These are phyloP conservation scores for Aspergillus piperis DNA, from an alignment of 2,329 filamentous ascomycete species.

Conservation along the genomic window DNA sequence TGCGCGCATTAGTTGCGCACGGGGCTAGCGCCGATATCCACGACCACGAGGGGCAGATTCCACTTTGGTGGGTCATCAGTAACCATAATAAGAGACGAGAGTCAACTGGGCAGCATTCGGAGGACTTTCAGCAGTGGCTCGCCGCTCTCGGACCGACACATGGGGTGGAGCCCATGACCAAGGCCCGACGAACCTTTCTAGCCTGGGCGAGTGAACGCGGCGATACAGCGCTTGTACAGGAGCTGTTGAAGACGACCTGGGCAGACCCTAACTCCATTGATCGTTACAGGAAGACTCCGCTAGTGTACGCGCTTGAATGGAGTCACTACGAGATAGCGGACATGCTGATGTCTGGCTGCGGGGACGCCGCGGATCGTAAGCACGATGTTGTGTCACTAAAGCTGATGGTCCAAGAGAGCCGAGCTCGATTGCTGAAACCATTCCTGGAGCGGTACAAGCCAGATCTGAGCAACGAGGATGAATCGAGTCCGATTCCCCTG, in stretches of 20 bases:
- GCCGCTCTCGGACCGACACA: slow-evolving; percentile 7
- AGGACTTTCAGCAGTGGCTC: slow-evolving; percentile 14
- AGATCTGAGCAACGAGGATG: slow-evolving; percentile 12
- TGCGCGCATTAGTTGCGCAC: slow-evolving; percentile 1
- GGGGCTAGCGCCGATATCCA: slow-evolving; percentile 16
- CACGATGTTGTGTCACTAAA: slow-evolving; percentile 16
- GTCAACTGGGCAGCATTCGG: neutral
- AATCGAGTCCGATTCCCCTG: slow-evolving; percentile 13
- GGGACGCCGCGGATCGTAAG: neutral
- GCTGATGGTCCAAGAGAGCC: slow-evolving; percentile 17
- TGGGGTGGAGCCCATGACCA: slow-evolving; percentile 17
- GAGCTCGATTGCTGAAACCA: slow-evolving; percentile 15
- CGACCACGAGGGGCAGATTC: slow-evolving; percentile 17
- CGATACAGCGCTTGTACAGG: slow-evolving; percentile 9
- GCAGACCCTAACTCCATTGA: slow-evolving; percentile 19
- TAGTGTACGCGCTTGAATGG: slow-evolving; percentile 20
- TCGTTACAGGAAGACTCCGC: slow-evolving; percentile 18
- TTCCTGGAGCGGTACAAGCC: slow-evolving; percentile 18
- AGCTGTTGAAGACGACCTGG: slow-evolving; percentile 16
- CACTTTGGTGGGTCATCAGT: slow-evolving; percentile 19
- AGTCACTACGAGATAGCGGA: slow-evolving; percentile 18
- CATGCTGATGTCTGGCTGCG: slow-evolving; percentile 12
- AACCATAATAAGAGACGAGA: neutral
- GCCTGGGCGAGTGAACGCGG: slow-evolving; percentile 20
- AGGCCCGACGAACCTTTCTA: slow-evolving; percentile 18